Conservation (phyloP, 768 basidiomycete species). For the Calvatia gigantea region DNA sequence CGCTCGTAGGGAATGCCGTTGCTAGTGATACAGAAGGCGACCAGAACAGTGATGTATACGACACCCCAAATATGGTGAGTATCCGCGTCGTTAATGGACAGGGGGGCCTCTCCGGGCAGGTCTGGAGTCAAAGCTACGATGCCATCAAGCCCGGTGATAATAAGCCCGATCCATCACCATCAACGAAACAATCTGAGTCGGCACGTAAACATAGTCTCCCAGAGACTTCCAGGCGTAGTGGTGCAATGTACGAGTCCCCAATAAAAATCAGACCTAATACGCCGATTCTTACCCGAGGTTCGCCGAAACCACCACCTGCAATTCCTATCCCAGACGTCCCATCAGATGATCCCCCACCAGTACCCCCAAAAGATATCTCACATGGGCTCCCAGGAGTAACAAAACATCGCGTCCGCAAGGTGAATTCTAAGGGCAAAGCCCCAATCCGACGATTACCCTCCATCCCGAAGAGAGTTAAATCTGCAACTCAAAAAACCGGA, state of each 20-base stretch:
- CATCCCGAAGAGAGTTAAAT: neutral
- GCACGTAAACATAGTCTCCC: neutral
- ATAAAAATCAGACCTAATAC: neutral
- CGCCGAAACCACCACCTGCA: neutral
- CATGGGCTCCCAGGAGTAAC: neutral
- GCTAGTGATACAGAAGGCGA: too few species aligned
- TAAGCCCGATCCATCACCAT: neutral
- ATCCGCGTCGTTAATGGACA: too few species aligned
- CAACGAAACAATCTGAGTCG: neutral
- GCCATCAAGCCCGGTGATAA: neutral
- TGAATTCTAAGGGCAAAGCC: neutral
- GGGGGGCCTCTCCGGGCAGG: too few species aligned
- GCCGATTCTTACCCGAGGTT: neutral
- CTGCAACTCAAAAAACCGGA: neutral
- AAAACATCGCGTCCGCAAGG: neutral
- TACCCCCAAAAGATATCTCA: neutral
- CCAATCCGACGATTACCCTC: neutral
- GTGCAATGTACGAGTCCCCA: neutral
- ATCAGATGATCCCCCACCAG: neutral
- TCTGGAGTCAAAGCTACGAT: neutral
- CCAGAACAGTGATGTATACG: too few species aligned
- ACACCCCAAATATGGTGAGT: too few species aligned
- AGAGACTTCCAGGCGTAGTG: neutral
- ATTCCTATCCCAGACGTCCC: slow-evolving; percentile 2
- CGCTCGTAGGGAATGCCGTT: neutral